Conservation (phyloP, 768 basidiomycete genomes). For the Termitomyces sp. region DNA sequence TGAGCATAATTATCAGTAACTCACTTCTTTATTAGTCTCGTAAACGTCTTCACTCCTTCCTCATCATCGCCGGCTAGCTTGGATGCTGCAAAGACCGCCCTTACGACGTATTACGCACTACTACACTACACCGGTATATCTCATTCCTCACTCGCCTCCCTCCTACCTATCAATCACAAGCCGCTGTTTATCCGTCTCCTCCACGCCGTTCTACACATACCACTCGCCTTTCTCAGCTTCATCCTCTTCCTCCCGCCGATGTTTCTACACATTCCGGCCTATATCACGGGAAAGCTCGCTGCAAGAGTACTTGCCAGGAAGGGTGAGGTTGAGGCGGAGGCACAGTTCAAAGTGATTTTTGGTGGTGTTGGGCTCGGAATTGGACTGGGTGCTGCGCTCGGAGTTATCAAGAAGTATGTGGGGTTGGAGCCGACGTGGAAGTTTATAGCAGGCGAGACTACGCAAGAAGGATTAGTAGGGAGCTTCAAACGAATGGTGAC, state of each 20-base stretch:
- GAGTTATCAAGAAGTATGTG: background rate
- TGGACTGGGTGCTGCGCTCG: background rate
- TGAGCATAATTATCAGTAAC: too few species aligned
- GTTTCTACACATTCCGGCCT: background rate
- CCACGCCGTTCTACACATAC: background rate
- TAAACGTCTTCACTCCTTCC: background rate
- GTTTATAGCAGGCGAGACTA: background rate
- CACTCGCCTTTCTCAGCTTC: background rate
- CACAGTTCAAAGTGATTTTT: background rate
- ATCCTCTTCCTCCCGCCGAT: background rate
- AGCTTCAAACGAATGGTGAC: background rate
- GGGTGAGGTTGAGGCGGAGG: background rate
- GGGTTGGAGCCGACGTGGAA: background rate
- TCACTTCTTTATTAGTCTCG: background rate
- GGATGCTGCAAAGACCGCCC: background rate
- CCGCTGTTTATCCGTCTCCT: background rate
- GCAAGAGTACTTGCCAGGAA: background rate
- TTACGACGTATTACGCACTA: background rate
- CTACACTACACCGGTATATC: background rate
- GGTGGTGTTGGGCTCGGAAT: background rate
- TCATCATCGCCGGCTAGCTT: background rate
- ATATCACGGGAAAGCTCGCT: background rate
- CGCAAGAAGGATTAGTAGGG: background rate
- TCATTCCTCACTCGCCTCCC: background rate
- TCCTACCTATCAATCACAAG: background rate